Evolutionary conservation across 768 basidiomycete genomes (phyloP), one percentile per base, ranked within the genome.

Genomic region (Pisolithus microcarpus): DNA sequence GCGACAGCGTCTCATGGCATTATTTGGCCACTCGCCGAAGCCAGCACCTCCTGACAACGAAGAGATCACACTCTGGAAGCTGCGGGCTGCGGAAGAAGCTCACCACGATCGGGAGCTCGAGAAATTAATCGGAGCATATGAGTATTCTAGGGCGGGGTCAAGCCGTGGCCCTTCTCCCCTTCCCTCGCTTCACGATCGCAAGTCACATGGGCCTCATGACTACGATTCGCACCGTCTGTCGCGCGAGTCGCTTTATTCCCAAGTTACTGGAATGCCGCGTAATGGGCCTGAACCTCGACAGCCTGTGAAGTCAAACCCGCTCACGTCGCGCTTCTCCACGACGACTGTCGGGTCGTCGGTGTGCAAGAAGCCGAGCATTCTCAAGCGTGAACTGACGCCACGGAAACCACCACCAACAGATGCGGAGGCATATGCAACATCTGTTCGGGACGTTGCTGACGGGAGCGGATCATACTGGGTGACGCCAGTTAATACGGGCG

Each of bases 271-370:
- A 18, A 60, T 72, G 34, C 80, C 79, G 54, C 75, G 78, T 30
- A 71, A 70, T 24, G 77, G 72, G 38, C 82, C 87, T 6, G 84
- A 87, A 59, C 80, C 85, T n/a, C 76, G 86, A n/a, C 78, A 83
- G 65, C 85, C 87, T 18, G 73, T 87, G 56, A 77, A 75, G 68
- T 70, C 66, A 38, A 69, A 74, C 28, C 61, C 70, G 31, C 58
- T 74, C 51, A 61, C 70, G 6, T 75, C 77, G 52, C 69, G 78
- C 48, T 76, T 78, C 61, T 82, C 79, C 21, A 63, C 67, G 26
- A 74, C 73, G 45, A 77, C 75, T 31, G 56, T 67, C 45, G 69
- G 69, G 38, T 75, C 72, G 36, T 72, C 70, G 19, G 51, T 62
- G 52, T 56, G 56, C 54, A 64, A 65, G 59, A 59, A 56, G 58